A percentile compares a stretch with the other conserved stretches of the same genome.
phyloP scores from a whole-genome alignment of 1,139 yeast genomes.

The Eremothecium coryli region DNA sequence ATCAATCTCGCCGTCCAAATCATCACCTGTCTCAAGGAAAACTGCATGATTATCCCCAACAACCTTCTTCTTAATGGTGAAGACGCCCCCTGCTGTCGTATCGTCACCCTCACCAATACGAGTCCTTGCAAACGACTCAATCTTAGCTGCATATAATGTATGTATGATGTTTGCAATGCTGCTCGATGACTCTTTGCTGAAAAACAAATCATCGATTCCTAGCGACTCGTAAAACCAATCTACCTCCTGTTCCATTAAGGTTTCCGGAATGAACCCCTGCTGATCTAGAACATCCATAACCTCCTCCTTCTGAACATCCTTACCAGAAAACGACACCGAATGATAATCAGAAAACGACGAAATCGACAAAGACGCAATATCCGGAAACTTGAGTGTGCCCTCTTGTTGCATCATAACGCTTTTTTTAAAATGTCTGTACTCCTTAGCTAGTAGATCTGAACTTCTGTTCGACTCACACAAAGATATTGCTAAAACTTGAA shows the following conservation, averaged over 20 bases:
- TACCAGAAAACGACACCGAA: conserved; percentile 68
- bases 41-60: conserved; percentile 75
- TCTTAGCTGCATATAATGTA: conserved; percentile 84
- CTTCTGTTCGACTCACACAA: too few species aligned
- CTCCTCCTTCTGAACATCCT: conserved; percentile 67
- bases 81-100: conserved; percentile 8
- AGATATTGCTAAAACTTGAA: too few species aligned
- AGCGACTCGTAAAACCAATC: conserved; percentile 81
- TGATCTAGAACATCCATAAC: conserved; percentile 77
- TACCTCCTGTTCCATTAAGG: conserved; percentile 75
- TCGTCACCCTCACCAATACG: conserved; percentile 22
- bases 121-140: conserved; percentile 69
- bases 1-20: conserved; percentile 63
- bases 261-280: conserved; percentile 84
- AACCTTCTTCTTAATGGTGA: conserved; percentile 24
- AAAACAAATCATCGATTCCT: conserved; percentile 89
- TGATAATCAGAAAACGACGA: conserved; percentile 53
- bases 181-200: conserved; percentile 73
- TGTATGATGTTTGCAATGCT: conserved; percentile 74
- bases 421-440: too few species aligned
- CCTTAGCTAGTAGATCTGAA: too few species aligned
- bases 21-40: conserved; percentile 58
- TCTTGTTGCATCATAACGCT: neutral
- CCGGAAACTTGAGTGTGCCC: conserved; percentile 22
- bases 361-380: conserved; percentile 33